Percentiles rank a stretch among this genome's conserved stretches.
phyloP scores from a whole-genome alignment of 2,329 filamentous ascomycete species.

The Ceratocystis variospora region DNA sequence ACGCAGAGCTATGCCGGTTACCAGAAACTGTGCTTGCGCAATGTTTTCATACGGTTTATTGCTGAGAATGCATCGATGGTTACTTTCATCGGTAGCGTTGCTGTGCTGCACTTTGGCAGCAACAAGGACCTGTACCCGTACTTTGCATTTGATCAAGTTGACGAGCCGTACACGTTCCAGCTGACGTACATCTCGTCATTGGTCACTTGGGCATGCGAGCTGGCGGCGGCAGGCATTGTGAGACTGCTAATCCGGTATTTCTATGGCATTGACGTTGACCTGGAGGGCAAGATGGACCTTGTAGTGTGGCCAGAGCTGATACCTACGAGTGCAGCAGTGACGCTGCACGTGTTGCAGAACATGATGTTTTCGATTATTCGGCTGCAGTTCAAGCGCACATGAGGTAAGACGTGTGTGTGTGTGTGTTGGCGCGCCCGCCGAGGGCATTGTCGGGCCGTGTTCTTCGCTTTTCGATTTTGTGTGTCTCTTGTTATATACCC shows the following conservation, averaged over 20 bases:
- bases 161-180: conserved; percentile 44
- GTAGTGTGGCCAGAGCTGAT: conserved; percentile 53
- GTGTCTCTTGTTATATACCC: neutral
- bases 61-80: conserved; percentile 56
- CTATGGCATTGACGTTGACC: conserved; percentile 48
- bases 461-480: neutral
- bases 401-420: neutral
- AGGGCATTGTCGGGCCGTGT: neutral
- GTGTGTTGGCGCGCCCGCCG: neutral
- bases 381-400: conserved; percentile 38
- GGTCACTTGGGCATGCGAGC: conserved; percentile 54
- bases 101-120: conserved; percentile 51
- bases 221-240: conserved; percentile 47
- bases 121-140: conserved; percentile 58
- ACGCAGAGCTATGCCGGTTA: conserved; percentile 48
- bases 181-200: conserved; percentile 50
- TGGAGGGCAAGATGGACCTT: conserved; percentile 51
- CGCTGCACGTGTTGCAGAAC: conserved; percentile 56
- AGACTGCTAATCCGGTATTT: conserved; percentile 43
- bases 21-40: conserved; percentile 51
- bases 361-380: conserved; percentile 59
- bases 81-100: conserved; percentile 50
- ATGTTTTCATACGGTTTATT: conserved; percentile 53
- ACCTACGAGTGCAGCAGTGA: conserved; percentile 51
- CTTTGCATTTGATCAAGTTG: conserved; percentile 46